A percentile compares a stretch with the other conserved stretches of the same genome.
Conservation (phyloP, 2,329 filamentous ascomycete species). For the Colletotrichum trifolii region DNA sequence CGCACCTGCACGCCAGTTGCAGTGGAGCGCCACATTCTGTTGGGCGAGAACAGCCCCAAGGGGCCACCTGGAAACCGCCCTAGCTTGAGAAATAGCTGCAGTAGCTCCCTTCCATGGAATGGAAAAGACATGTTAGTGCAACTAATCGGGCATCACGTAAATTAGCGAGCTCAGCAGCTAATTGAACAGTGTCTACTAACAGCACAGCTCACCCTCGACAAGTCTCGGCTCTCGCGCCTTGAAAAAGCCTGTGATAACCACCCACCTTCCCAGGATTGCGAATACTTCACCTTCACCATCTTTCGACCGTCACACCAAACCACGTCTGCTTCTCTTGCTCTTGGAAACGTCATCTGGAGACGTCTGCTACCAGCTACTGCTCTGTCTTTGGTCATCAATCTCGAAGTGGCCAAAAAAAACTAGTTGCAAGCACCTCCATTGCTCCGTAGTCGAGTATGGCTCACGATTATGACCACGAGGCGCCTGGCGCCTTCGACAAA, state of each 20-base stretch:
- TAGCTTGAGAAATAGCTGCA: constrained; percentile 8
- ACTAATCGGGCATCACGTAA: constrained; percentile 6
- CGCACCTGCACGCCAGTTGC: not conserved
- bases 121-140: constrained; percentile 29
- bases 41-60: constrained; percentile 27
- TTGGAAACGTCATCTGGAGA: too few relatives aligned
- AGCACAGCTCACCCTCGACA: constrained; percentile 8
- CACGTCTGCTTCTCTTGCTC: not conserved
- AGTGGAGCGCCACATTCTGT: constrained; percentile 25
- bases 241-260: constrained; percentile 20
- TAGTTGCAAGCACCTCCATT: constrained; percentile 64
- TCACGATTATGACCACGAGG: constrained; percentile 41
- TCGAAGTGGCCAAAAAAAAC: constrained; percentile 51
- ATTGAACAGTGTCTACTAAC: constrained; percentile 20
- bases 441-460: constrained; percentile 63
- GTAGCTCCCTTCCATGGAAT: constrained; percentile 2
- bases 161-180: constrained; percentile 6
- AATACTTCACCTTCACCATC: not conserved
- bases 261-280: constrained; percentile 14
- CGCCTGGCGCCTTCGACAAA: constrained; percentile 49
- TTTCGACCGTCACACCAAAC: not conserved
- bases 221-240: constrained; percentile 19
- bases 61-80: constrained; percentile 1
- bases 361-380: not conserved
- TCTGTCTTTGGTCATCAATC: not conserved